Evolutionary conservation across 2,329 filamentous ascomycete species (phyloP).

Genomic region (Coccinonectria pachysandricola): DNA sequence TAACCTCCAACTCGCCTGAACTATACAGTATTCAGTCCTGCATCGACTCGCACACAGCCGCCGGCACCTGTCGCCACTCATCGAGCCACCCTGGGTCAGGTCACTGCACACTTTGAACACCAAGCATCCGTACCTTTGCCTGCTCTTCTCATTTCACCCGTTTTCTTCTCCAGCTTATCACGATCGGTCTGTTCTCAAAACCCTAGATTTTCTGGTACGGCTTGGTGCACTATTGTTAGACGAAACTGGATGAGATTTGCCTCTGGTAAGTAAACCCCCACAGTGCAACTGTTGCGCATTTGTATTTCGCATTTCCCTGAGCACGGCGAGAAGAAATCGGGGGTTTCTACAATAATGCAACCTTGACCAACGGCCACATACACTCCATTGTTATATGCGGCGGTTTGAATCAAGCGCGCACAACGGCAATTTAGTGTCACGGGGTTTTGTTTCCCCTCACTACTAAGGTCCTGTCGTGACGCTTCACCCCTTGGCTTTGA

Average conservation of each 20-base stretch:
- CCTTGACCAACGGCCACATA: constrained; percentile 2
- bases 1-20: constrained; percentile 16
- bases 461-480: constrained; percentile 3
- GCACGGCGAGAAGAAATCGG: no score
- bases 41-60: constrained; percentile 13
- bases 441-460: constrained; percentile 9
- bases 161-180: no score
- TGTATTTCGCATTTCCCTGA: no score
- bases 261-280: no score
- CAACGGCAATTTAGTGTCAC: constrained; percentile 6
- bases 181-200: no score
- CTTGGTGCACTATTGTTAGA: no score
- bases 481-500: constrained; percentile 7
- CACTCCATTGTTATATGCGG: constrained; percentile 3
- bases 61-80: constrained; percentile 12
- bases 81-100: constrained; percentile 10
- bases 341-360: no score
- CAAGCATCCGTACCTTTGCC: constrained; percentile 9
- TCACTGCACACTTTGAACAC: no score
- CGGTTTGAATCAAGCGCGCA: constrained; percentile 6
- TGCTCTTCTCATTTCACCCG: constrained; percentile 10
- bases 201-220: no score
- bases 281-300: no score
- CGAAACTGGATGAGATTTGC: no score
- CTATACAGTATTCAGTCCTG: constrained; percentile 10